A percentile compares a stretch with the other conserved stretches of the same genome.
Evolutionary conservation across 164 flowering plant species (phyloP).

Genomic region (Berberis vulgaris): DNA sequence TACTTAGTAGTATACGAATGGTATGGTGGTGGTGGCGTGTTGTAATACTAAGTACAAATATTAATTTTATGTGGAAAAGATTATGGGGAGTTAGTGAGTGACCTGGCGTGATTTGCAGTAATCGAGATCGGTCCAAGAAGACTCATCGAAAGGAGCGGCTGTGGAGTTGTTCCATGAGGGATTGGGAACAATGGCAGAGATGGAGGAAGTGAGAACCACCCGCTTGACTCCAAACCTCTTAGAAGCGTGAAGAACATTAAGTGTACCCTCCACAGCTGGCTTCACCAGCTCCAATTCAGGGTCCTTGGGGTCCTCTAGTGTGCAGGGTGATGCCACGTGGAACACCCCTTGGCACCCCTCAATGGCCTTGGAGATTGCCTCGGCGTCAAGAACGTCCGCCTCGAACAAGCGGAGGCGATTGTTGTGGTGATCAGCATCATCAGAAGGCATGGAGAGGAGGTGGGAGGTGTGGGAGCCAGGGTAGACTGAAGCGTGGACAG

Average conservation of each 20-base stretch:
- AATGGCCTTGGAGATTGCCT: constrained; percentile 39
- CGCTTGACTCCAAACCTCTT: constrained; percentile 32
- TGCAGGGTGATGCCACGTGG: constrained; percentile 89
- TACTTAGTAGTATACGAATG: no score
- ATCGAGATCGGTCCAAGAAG: constrained; percentile 73
- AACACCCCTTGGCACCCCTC: constrained; percentile 56
- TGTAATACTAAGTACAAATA: no score
- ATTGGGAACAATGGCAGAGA: constrained; percentile 74
- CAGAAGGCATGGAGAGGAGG: constrained; percentile 31
- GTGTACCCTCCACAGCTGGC: constrained; percentile 74
- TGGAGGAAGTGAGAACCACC: constrained; percentile 77
- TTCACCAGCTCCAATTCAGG: constrained; percentile 50
- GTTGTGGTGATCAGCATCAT: neutral
- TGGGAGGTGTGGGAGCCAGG: constrained; percentile 56
- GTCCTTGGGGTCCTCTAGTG: constrained; percentile 50
- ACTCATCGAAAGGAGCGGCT: constrained; percentile 39
- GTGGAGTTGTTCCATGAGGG: constrained; percentile 42
- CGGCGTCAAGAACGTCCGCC: constrained; percentile 47
- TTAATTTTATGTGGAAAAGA: neutral
- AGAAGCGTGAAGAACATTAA: constrained; percentile 63
- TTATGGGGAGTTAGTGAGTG: neutral
- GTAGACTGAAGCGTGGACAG: constrained; percentile 48
- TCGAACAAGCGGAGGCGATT: constrained; percentile 24
- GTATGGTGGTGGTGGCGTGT: no score
- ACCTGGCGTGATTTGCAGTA: constrained; percentile 63